Conservation (phyloP, 176 grass and related monocot genomes). For the sorghum (Sorghum bicolor) region Sorghum_bicolor_NCBIv3 NC_012873.2:65509501-65510000, state of each 20-base stretch:
- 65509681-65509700: neutral
- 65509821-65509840: neutral
- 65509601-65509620: no score
- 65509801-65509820: neutral
- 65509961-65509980: neutral
- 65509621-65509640: no score
- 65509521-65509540: neutral
- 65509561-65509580: no score
- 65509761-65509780: conserved; percentile 30
- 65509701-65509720: conserved; percentile 35
- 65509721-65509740: conserved; percentile 38
- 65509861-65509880: conserved; percentile 33
- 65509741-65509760: conserved; percentile 35
- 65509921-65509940: neutral
- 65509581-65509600: no score
- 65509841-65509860: neutral
- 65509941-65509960: neutral
- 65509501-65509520: neutral
- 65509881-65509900: conserved; percentile 41
- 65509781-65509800: conserved; percentile 34
- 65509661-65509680: neutral
- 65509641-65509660: neutral
- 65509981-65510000: neutral
- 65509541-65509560: neutral
- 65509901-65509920: conserved; percentile 39